These are phyloP conservation scores for Hortiboletus rubellus DNA, from an alignment of 1,284 basidiomycete genomes.

Conservation along the genomic window DNA sequence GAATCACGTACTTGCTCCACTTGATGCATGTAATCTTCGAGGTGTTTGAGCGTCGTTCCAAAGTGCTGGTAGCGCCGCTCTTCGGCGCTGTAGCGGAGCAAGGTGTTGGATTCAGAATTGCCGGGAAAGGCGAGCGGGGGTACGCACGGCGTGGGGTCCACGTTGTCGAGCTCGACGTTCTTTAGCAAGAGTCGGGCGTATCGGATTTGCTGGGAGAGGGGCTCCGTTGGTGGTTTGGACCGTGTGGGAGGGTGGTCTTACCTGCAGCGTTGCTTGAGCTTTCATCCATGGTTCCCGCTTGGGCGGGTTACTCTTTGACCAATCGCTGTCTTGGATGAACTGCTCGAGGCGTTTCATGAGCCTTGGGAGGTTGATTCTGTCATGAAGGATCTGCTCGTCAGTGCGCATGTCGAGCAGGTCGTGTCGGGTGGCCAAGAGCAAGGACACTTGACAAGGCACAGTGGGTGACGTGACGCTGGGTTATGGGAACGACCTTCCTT, in stretches of 20 bases:
- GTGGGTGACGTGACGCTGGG: not conserved
- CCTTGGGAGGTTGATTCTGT: conserved; percentile 67
- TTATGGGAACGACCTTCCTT: conserved; percentile 30
- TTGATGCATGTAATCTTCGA: conserved; percentile 52
- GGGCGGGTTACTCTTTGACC: conserved; percentile 40
- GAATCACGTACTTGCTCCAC: conserved; percentile 46
- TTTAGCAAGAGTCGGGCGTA: conserved; percentile 58
- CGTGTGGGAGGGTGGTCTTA: conserved; percentile 25
- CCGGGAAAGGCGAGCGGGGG: not conserved
- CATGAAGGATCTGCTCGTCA: conserved; percentile 49
- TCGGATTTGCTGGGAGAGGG: conserved; percentile 55
- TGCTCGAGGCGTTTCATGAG: conserved; percentile 64
- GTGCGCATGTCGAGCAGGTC: conserved; percentile 30
- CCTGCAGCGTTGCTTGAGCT: conserved; percentile 59
- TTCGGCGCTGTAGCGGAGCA: conserved; percentile 34
- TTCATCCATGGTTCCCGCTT: conserved; percentile 54
- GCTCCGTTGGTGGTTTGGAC: not conserved
- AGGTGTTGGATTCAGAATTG: not conserved
- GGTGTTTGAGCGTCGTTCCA: conserved; percentile 48
- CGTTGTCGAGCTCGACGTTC: conserved; percentile 53
- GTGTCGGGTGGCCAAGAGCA: no score
- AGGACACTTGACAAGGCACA: no score
- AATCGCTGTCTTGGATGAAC: conserved; percentile 48
- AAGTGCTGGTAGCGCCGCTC: conserved; percentile 47
- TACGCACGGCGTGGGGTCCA: conserved; percentile 47